Evolutionary conservation across 495 filamentous ascomycete genomes (phyloP), one percentile per base, ranked within the genome.

Genomic region (Aspergillus ellipticus): DNA sequence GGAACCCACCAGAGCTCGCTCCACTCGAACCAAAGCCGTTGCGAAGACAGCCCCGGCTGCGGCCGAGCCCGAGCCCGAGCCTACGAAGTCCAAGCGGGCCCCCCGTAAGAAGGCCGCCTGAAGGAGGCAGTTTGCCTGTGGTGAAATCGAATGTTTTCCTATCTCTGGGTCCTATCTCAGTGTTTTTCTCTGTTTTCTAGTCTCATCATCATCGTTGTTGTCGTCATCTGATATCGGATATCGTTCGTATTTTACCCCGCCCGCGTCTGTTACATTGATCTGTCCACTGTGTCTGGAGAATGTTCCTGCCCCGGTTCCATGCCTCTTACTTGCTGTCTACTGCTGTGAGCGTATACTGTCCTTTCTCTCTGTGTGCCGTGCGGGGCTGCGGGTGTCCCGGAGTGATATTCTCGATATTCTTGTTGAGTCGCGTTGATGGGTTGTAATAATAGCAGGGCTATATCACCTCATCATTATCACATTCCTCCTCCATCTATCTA

Each of bases 71-170:
- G 35, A 39, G n/a, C 41, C 54, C 13, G 41, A 57, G 19, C 45
- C 29, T 13, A 46, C 45, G 19, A 73, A 68, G 58, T 66, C 69
- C 8, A 72, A 68, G 63, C 63, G 67, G 33, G 65, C n/a, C n/a
- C n/a, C n/a, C n/a, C n/a, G n/a, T n/a, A n/a, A n/a, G n/a, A n/a
- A n/a, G n/a, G n/a, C n/a, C n/a, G n/a, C n/a, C n/a, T n/a, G n/a
- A n/a, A n/a, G n/a, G n/a, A n/a, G n/a, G n/a, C n/a, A n/a, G n/a
- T n/a, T n/a, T n/a, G n/a, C n/a, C n/a, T n/a, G n/a, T n/a, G 24
- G 24, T 28, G 24, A 28, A 28, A 7, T 28, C 24, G 24, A 7
- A 21, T 41, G 37, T 20, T 49, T 55, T 48, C 16, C 42, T 33
- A 6, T 39, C 17, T 51, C 8, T 58, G n/a, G n/a, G 41, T 42